Base-by-base conservation (phyloP, 306 rosid genomes). In the Calophaca sinica region DNA sequence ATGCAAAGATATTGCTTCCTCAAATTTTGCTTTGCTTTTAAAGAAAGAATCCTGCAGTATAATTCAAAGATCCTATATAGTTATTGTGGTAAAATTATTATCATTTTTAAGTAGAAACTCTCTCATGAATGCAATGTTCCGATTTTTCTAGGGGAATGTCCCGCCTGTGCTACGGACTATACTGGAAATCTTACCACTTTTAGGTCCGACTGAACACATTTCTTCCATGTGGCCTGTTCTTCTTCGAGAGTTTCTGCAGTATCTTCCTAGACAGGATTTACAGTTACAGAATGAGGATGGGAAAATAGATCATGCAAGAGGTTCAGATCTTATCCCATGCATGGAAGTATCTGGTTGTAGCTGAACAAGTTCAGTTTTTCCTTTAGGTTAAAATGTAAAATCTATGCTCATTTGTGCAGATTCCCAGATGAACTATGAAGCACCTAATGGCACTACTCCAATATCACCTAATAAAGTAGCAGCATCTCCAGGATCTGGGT, bases 221-320 rank as follows among this genome's bases (percentile, higher is more conserved):
- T 81, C 96, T 82, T 87, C 98, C 28, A 88, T 87, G 97, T 94
- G 98, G 98, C 88, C 88, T 63, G 82, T 86, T 87, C 89, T 94
- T 79, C 85, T 94, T 73, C 90, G 88, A 51, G 89, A 86, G 68
- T 79, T 90, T 82, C 79, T 87, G 83, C 88, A 83, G 80, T 94
- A 90, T 88, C 90, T 94, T 78, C 98, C 98, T 58, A 86, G 88
- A 81, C 87, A 86, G 57, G 82, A 82, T 76, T 80, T 90, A 78
- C 80, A 81, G 66, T 75, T 82, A 74, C 88, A 61, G 74, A 80
- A 50, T 77, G 94, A 83, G 86, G 91, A 87, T 70, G 83, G 87
- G 77, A 89, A 86, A 61, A 70, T 80, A 28, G 87, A 80, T 75
- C 83, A 80, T 73, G 77, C 88, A 72, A 87, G 86, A 88, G 79